These are phyloP conservation scores for Mycena floridula DNA, from an alignment of 768 basidiomycete species.

Conservation along the genomic window DNA sequence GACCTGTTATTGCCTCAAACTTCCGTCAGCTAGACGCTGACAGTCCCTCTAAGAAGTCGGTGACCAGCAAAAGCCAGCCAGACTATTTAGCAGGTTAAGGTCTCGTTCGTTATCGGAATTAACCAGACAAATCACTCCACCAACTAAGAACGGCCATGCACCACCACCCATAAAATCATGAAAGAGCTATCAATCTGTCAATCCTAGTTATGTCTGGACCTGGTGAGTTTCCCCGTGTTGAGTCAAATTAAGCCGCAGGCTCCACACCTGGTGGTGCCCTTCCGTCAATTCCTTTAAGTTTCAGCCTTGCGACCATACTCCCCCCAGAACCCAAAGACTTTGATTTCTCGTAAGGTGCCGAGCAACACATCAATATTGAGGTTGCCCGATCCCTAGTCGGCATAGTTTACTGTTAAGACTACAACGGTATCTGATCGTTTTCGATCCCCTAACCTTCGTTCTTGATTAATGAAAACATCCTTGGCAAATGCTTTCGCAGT, in stretches of 20 bases:
- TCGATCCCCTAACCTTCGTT: constrained; percentile 82
- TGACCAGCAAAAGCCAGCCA: constrained; percentile 68
- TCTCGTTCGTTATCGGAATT: constrained; percentile 94
- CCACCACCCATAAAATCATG: constrained; percentile 83
- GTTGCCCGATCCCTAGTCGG: constrained; percentile 70
- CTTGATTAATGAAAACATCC: constrained; percentile 85
- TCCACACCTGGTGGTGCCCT: constrained; percentile 82
- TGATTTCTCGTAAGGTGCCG: constrained; percentile 83
- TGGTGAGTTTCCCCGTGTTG: constrained; percentile 80
- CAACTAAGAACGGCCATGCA: constrained; percentile 89
- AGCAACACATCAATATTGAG: constrained; percentile 65
- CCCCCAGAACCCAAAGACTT: constrained; percentile 85
- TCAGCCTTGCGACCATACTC: constrained; percentile 71
- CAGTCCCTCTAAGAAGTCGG: constrained; percentile 83
- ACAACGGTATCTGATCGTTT: constrained; percentile 81
- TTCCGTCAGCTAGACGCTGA: constrained; percentile 79
- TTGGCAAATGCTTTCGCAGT: too few relatives aligned
- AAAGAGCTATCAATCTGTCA: constrained; percentile 83
- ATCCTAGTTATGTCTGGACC: constrained; percentile 73
- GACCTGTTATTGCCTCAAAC: constrained; percentile 91
- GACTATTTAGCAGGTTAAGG: constrained; percentile 92
- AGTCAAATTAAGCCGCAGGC: constrained; percentile 84
- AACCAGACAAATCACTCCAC: constrained; percentile 96
- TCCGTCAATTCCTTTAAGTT: constrained; percentile 83
- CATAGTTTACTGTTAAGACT: constrained; percentile 84